Evolutionary conservation across 345 rosid species (phyloP), one percentile per base, ranked within the genome.

Genomic region (Anacardium occidentale): DNA sequence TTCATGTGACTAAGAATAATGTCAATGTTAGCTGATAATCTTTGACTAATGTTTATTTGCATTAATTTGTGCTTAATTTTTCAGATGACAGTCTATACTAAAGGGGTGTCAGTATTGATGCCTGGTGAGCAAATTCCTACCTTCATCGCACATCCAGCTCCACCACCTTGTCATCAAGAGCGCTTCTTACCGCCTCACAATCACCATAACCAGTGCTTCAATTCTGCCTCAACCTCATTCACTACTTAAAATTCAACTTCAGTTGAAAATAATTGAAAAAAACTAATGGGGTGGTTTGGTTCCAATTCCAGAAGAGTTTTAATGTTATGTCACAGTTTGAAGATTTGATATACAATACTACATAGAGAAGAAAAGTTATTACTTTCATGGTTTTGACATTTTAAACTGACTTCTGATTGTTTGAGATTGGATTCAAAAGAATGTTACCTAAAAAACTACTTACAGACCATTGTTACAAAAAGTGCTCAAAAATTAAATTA

Each of bases 21-120:
- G 42, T 37, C 42, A 37, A 7, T 37, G 42, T 37, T 6, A 37
- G 42, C 9, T 37, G 7, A 5, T 1, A 37, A 37, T 37, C 42
- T 37, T 37, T 37, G 42, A 37, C 42, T 37, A 37, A 6, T 37
- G 32, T 29, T 29, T 47, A 32, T n/a, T 32, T 67, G 37, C 34
- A 21, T 29, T 29, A 29, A 29, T 37, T 21, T 21, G 4, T 3
- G 13, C 32, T 54, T 37, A 37, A 37, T 37, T 37, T 0, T 37
- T 37, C 42, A 91, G 97, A 79, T 82, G 77, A 79, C 86, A 11
- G 79, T 78, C 7, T 84, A 83, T 68, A 85, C 82, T 10, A 82
- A 72, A 57, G 94, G 87, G n/a, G 87, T 87, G 53, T 84, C 97
- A 18, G 94, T 91, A 18, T 71, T 91, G 82, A 91, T 91, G 97